Evolutionary conservation across 1,284 basidiomycete species (phyloP), one percentile per base, ranked within the genome.

Genomic region (Ustilago bromivora): DNA sequence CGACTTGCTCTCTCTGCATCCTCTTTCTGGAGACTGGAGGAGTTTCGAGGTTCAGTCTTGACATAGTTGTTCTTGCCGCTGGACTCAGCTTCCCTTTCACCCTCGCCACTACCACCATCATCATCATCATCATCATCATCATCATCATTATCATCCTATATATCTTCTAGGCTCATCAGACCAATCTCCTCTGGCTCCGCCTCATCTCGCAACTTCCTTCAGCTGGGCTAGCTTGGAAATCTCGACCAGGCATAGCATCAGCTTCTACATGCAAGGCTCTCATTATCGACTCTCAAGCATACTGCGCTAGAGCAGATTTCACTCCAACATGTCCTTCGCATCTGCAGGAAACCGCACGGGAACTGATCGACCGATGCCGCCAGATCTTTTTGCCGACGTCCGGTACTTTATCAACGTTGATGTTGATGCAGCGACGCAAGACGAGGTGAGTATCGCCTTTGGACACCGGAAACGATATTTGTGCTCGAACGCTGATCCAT

Each of bases 361-460:
- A 10, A 28, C 65, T 4, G 34, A n/a, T 12, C 36, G 52, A 43
- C 57, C 62, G 6, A 36, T 58, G 17, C 56, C 65, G 1, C 19
- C 43, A 4, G 62, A 72, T 47, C 70, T 77, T 1, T 79, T 79
- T 58, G 49, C 56, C 5, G 59, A 47, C 19, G 68, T 79, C 35
- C 32, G 34, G 3, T 79, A 69, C 59, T 73, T 74, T 32, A 49
- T 79, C 65, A 79, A 79, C 40, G 66, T 74, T 43, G 78, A 79
- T 43, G 59, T 76, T 17, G 73, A 71, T 32, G 58, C 61, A 9
- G 41, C 43, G 2, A 67, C 62, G 1, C 65, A 55, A n/a, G 38
- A 61, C 17, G 69, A 71, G 53, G 65, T 71, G 35, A 63, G 74
- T 57, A 32, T 11, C 38, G 31, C 19, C 15, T 17, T 13, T 43